Evolutionary conservation across 2,329 filamentous ascomycete species (phyloP), one percentile per base, ranked within the genome.

Genomic region (Lecanicillium sp.): DNA sequence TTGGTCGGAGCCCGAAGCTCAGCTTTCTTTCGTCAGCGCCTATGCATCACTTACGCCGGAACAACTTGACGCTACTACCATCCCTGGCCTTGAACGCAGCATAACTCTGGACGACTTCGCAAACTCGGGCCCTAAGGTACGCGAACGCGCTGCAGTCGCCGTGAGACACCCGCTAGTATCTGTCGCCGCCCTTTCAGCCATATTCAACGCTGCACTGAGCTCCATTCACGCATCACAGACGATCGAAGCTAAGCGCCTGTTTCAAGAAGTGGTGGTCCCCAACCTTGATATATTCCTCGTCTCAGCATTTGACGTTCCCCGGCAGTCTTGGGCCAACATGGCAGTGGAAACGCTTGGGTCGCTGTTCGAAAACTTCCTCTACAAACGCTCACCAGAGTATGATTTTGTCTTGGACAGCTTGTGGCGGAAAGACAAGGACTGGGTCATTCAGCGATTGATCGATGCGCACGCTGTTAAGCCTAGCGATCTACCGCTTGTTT

Each of bases 11-110:
- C 79, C 86, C 12, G 83, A 95, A 53, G 88, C 93, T 0, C 91
- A 97, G 55, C 72, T 98, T 29, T 94, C 90, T n/a, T 96, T 97
- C 62, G 80, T 97, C 46, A 85, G 86, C 54, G 90, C 90, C 15
- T 96, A 91, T 62, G 76, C 91, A 19, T 87, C 86, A 4, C 77
- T 90, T 49, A 79, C 78, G 11, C 77, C 84, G 0, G 79, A 87
- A 23, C 80, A 90, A 58, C 75, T 95, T 21, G 90, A 97, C 62
- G 86, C 88, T 3, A 86, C 83, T 11, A 86, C 86, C 29, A 93
- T 97, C 50, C 91, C 90, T 1, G 81, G 85, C 27, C 76, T 97
- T 29, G 80, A 87, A 48, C 78, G 82, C 20, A 88, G 89, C 3
- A 94, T 96, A 61, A 81, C 82, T 2, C 59, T 79, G 3, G 72